A percentile compares a stretch with the other conserved stretches of the same genome.
Conservation (phyloP, 208 protist species). For the Phytomonas sp. region DNA sequence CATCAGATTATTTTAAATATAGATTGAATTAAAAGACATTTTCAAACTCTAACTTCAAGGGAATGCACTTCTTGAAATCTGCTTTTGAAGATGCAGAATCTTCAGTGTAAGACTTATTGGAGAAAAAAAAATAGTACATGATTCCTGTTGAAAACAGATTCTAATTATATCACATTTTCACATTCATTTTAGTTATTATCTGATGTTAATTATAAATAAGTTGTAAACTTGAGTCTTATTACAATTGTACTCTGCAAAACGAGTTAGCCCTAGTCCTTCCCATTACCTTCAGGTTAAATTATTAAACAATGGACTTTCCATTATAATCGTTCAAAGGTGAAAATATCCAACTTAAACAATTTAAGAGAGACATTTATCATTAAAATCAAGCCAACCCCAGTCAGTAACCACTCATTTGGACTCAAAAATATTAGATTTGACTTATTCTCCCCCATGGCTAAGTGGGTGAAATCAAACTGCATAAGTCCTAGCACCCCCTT, state of each 20-base stretch:
- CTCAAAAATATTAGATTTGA: too few relatives aligned
- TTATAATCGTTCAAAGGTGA: too few relatives aligned
- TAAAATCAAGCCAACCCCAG: too few relatives aligned
- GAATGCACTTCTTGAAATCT: not conserved
- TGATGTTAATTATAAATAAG: not conserved
- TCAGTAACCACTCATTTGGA: too few relatives aligned
- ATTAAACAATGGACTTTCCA: too few relatives aligned
- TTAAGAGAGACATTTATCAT: too few relatives aligned
- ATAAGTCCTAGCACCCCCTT: too few relatives aligned
- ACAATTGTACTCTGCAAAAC: not conserved
- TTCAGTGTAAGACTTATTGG: not conserved
- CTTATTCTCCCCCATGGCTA: too few relatives aligned
- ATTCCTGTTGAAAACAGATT: not conserved
- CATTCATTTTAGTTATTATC: not conserved
- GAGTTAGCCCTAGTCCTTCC: not conserved
- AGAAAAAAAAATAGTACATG: not conserved
- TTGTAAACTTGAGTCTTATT: not conserved
- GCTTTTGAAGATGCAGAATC: not conserved
- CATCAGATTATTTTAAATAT: not conserved
- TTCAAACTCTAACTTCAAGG: not conserved
- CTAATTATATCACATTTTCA: not conserved
- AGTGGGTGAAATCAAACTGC: too few relatives aligned
- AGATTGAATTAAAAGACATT: not conserved
- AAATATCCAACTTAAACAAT: too few relatives aligned
- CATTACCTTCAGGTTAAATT: not conserved